Evolutionary conservation across 1,139 yeast species (phyloP), one percentile per base, ranked within the genome.

Genomic region (Protomyces lactucae-debilis): DNA sequence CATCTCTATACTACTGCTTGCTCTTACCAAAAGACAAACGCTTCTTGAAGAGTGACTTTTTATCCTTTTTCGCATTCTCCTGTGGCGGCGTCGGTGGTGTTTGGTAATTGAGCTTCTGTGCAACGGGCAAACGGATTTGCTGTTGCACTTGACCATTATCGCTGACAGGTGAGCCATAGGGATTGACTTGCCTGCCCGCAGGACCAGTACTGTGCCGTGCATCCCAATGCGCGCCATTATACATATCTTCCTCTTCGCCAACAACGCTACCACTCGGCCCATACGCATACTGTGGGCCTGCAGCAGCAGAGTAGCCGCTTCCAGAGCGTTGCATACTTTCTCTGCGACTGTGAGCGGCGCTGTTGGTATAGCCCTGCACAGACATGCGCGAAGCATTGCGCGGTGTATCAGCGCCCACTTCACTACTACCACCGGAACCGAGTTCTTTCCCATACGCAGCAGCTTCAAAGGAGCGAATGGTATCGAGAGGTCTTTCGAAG

Each of bases 401-500:
- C 45, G 37, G 56, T 5, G 40, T 16, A 9, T 55, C 63, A 35
- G 54, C 39, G 28, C 54, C 63, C 3, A 51, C 43, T 14, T 43
- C 61, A 12, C 28, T 55, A 28, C 25, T 55, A 9, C 55, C 55
- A 12, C 63, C 63, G n/a, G 40, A 18, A 9, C 39, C 52, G 16
- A 52, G 52, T 23, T 59, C 63, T 25, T 59, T 59, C 4, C 57
- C 63, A 52, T 60, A 54, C n/a, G 93, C 89, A 40, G 97, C 86
- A 73, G 87, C 93, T 78, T 93, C 98, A 76, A 93, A 93, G 4
- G 88, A 83, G 69, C 97, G 80, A 71, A 93, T 91, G 1, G 99
- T 93, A 76, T 95, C 99, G 73, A 93, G 78, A 3, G 99, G 99
- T 70, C 99, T 84, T 78, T 93, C 99, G 75, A 91, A 91, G 74